These are phyloP conservation scores for Bisporella sp. DNA, from an alignment of 2,329 filamentous ascomycete genomes.

Conservation along the genomic window DNA sequence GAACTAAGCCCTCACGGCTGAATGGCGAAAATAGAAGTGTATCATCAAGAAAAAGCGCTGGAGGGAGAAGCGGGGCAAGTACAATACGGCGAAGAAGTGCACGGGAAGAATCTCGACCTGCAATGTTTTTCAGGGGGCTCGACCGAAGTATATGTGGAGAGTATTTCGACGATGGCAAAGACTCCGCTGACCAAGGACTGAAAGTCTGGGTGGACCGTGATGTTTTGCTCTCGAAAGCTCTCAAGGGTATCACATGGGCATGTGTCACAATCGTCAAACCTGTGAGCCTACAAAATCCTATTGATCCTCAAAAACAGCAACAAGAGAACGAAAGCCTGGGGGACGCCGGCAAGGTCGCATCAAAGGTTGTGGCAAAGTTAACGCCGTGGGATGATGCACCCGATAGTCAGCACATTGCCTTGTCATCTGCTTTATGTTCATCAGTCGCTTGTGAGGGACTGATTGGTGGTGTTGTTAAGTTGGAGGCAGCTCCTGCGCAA, in stretches of 20 bases:
- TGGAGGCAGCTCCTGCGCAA: constrained; percentile 66
- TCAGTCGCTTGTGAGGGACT: constrained; percentile 65
- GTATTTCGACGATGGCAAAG: constrained; percentile 63
- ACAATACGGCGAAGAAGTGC: constrained; percentile 53
- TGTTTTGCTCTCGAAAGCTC: constrained; percentile 60
- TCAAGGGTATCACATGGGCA: constrained; percentile 72
- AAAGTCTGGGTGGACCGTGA: constrained; percentile 84
- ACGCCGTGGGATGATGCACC: constrained; percentile 80
- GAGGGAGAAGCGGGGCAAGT: constrained; percentile 65
- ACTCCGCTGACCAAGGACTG: constrained; percentile 50
- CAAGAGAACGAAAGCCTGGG: constrained; percentile 58
- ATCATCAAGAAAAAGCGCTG: constrained; percentile 70
- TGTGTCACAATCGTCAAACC: constrained; percentile 83
- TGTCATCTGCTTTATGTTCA: constrained; percentile 72
- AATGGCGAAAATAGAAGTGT: constrained; percentile 75
- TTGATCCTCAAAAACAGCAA: constrained; percentile 61
- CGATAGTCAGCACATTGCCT: constrained; percentile 68
- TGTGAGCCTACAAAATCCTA: constrained; percentile 62
- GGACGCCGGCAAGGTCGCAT: constrained; percentile 48
- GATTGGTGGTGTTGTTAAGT: constrained; percentile 78
- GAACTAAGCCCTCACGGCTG: constrained; percentile 59
- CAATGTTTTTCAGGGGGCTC: constrained; percentile 74
- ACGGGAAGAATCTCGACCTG: constrained; percentile 59
- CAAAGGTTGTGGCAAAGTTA: constrained; percentile 70
- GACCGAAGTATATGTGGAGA: constrained; percentile 63